Evolutionary conservation across 1,139 yeast genomes (phyloP), one percentile per base, ranked within the genome.

Genomic region (Taiozyma sp.): DNA sequence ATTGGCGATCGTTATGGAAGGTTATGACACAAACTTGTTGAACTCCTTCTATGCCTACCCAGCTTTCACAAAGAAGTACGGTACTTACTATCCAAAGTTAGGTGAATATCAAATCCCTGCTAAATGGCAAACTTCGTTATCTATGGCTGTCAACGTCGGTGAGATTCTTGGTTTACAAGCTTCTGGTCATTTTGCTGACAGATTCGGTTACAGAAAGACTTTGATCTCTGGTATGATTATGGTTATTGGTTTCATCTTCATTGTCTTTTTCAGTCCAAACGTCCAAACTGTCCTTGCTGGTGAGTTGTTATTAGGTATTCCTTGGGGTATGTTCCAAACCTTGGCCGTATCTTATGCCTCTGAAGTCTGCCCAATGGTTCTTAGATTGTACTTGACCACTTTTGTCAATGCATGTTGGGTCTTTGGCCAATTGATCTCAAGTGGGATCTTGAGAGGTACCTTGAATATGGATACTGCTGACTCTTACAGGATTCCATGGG

Each of bases 171-270:
- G 82, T 62, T 73, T 49, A 13, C 13, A 42, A 13, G 22, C 39
- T 11, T 26, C 46, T 22, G 48, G 51, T 26, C 39, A 29, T 45
- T 57, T 78, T 35, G 75, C 83, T 50, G 88, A 83, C 63, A 69
- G 71, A 53, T 53, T 76, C 50, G 87, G 88, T 55, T 76, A 86
- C 70, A 73, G 81, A 67, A 69, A 72, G 70, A 69, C 79, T 43
- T 68, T 81, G 48, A 77, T 82, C 57, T 64, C 76, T 47, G 68
- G 73, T 45, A 46, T 59, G 53, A 24, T 42, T 8, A 37, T 43
- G 4, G 51, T 53, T 13, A 53, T 53, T 24, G 58, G 54, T 1
- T 49, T 57, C 13, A 58, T 69, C 45, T 62, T 60, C 39, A 53
- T 69, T 39, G 65, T 65, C 47, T 68, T 62, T 52, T 59, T 61